A percentile compares a stretch with the other conserved stretches of the same genome.
These are phyloP conservation scores for Botrytis fragariae DNA, from an alignment of 2,329 filamentous ascomycete species.

Conservation along the genomic window DNA sequence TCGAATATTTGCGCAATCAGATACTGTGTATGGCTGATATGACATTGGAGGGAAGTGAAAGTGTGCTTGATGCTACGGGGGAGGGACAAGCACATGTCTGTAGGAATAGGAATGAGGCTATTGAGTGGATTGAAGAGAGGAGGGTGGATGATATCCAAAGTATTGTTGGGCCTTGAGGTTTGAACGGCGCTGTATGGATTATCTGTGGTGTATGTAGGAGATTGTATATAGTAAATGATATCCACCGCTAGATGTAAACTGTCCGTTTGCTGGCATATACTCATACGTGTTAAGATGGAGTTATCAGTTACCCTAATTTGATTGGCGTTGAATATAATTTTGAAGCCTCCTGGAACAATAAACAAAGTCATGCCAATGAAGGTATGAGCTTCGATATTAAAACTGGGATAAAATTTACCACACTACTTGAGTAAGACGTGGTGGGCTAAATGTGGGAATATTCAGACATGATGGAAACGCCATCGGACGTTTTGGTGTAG, in stretches of 20 bases:
- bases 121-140: conserved; percentile 38
- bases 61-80: conserved; percentile 32
- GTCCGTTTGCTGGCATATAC: too few species aligned
- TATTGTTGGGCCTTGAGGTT: conserved; percentile 36
- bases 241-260: too few species aligned
- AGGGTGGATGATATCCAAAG: conserved; percentile 39
- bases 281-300: too few species aligned
- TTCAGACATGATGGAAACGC: too few species aligned
- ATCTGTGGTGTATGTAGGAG: neutral
- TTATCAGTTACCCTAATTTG: too few species aligned
- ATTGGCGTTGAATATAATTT: too few species aligned
- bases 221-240: fast-evolving
- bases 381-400: neutral
- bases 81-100: conserved; percentile 39
- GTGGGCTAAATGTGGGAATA: too few species aligned
- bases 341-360: too few species aligned
- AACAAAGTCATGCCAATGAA: fast-evolving
- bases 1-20: conserved; percentile 39
- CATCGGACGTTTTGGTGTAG: neutral
- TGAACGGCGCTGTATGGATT: neutral
- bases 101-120: conserved; percentile 36
- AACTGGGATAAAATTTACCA: too few species aligned
- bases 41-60: conserved; percentile 38
- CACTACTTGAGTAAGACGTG: too few species aligned
- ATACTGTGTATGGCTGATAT: conserved; percentile 40